phyloP scores from a whole-genome alignment of 768 basidiomycete genomes.

The Psilocybe azurescens region DNA sequence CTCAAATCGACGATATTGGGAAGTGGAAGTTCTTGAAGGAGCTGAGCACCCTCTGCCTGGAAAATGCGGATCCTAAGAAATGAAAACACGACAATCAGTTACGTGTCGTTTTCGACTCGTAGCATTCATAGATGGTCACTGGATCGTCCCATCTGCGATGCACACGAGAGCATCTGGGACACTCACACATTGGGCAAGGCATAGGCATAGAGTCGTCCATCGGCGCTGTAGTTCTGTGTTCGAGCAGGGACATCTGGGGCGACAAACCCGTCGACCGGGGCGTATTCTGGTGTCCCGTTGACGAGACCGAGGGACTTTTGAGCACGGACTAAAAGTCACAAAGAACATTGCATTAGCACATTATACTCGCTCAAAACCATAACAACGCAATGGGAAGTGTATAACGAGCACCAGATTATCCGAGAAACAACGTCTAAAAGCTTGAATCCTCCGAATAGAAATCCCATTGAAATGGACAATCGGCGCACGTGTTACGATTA shows the following conservation, averaged over 20 bases:
- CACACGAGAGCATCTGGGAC: slow-evolving; percentile 21
- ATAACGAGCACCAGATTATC: slow-evolving; percentile 4
- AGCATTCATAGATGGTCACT: slow-evolving; percentile 12
- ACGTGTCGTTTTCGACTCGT: slow-evolving; percentile 2
- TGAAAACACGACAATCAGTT: slow-evolving; percentile 1
- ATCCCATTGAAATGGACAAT: slow-evolving; percentile 4
- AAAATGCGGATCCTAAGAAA: slow-evolving; percentile 71
- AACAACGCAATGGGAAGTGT: slow-evolving; percentile 10
- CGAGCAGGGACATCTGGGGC: slow-evolving; percentile 75
- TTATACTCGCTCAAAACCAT: slow-evolving; percentile 18
- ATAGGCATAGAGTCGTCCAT: slow-evolving; percentile 89
- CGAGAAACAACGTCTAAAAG: neutral
- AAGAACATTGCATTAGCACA: slow-evolving; percentile 21
- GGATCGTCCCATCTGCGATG: slow-evolving; percentile 18
- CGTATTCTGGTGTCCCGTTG: slow-evolving; percentile 80
- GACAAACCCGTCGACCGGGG: slow-evolving; percentile 62
- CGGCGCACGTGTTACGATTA: slow-evolving; percentile 10
- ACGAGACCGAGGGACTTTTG: slow-evolving; percentile 93
- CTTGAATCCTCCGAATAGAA: slow-evolving; percentile 1
- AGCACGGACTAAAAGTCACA: slow-evolving; percentile 71
- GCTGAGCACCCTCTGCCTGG: slow-evolving; percentile 73
- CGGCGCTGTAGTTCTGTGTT: slow-evolving; percentile 81
- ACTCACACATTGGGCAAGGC: slow-evolving; percentile 77
- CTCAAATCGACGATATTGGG: slow-evolving; percentile 82
- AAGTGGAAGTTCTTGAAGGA: slow-evolving; percentile 76